Evolutionary conservation across 257 asterid species (phyloP).

Genomic region (Scutellaria barbata): DNA sequence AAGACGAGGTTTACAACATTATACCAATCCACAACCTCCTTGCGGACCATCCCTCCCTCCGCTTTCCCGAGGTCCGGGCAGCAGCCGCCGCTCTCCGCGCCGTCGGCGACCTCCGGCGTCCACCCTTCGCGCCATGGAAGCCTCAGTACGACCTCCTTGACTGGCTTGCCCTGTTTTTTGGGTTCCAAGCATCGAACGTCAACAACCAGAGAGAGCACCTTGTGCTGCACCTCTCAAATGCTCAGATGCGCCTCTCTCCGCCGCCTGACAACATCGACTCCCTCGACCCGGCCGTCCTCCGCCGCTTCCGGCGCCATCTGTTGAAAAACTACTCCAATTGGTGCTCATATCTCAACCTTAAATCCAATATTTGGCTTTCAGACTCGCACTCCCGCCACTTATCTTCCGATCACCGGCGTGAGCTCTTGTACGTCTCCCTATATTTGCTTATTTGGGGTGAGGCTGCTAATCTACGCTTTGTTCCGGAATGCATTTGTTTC

Average conservation of each 20-base stretch:
- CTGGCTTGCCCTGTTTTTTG: constrained; percentile 88
- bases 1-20: constrained; percentile 59
- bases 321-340: constrained; percentile 75
- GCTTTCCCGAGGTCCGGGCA: constrained; percentile 94
- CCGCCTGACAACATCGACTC: constrained; percentile 92
- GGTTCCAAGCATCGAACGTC: constrained; percentile 84
- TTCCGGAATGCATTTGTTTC: constrained; percentile 84
- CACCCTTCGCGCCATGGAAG: constrained; percentile 73
- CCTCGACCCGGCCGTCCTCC: constrained; percentile 81
- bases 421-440: constrained; percentile 83
- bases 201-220: constrained; percentile 88
- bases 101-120: constrained; percentile 86
- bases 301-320: constrained; percentile 76
- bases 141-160: constrained; percentile 85
- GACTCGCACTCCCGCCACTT: constrained; percentile 58
- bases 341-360: constrained; percentile 82
- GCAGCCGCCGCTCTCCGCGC: constrained; percentile 78
- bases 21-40: constrained; percentile 85
- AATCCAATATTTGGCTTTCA: constrained; percentile 80
- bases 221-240: constrained; percentile 84
- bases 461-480: constrained; percentile 89
- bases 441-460: constrained; percentile 95
- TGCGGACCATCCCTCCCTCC: constrained; percentile 95
- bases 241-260: constrained; percentile 96
- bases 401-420: constrained; percentile 73